Evolutionary conservation across 805 yeast species (phyloP), one percentile per base, ranked within the genome.

Genomic region (Wickerhamiella allomyrinae): DNA sequence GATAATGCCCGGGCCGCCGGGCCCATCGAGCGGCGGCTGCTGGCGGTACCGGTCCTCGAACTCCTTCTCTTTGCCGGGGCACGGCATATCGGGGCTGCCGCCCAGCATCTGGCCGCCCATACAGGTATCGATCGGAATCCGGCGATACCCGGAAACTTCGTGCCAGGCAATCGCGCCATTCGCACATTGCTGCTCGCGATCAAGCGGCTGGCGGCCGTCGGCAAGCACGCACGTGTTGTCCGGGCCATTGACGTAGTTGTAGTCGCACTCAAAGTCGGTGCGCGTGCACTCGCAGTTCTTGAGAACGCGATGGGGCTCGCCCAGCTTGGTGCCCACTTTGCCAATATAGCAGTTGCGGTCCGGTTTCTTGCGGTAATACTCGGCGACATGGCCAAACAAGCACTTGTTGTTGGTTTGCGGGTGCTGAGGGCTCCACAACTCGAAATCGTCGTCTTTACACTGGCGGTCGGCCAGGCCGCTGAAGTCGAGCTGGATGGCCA

Each of bases 101-200:
- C 83, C 96, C 41, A 83, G 70, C 44, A 70, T 67, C 42, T 74
- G 60, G 3, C 97, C 97, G 19, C 85, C 93, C 35, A 65, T 69
- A 65, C 98, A 91, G 0, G 95, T 83, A 10, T 91, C 78, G 43
- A 82, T 57, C 1, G 95, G 91, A 21, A 87, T 71, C 52, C 75
- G 76, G 57, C 98, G 74, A 60, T 91, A 91, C 1, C 97, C 98
- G 1, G 97, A 86, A 13, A 95, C 85, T 50, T 79, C 79, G 84
- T 42, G 71, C 68, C 44, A 69, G 71, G 21, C 70, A 62, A 43
- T 77, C 75, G 54, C 83, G 82, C 11, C 50, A n/a, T 37, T 29
- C 8, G 40, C 35, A 17, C 57, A 53, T 41, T 52, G 55, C 15
- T 20, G 40, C 15, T 45, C 48, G 40, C 13, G 36, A 9, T 33